Base-by-base conservation (phyloP, 2,329 filamentous ascomycete species). In the Hypoxylon sp. region DNA sequence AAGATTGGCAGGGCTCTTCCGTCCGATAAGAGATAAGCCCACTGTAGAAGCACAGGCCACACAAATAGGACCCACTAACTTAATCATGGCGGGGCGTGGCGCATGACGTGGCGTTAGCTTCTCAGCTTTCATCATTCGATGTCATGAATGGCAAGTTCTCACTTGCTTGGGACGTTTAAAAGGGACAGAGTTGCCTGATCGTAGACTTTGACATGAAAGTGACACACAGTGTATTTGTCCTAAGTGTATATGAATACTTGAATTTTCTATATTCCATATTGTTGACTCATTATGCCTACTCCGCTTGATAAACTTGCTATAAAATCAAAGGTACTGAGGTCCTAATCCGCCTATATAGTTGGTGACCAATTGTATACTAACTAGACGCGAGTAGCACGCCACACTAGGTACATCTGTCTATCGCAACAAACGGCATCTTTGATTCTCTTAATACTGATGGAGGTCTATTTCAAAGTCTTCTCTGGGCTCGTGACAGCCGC, bases 401-500 rank as follows among this genome's bases (percentile, higher is more conserved):
- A 86, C 94, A 61, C 81, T 94, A 65, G 91, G 91, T 93, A 85
- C 63, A 68, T 67, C 33, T 29, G 46, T 31, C 22, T 56, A 46
- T 39, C 61, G 65, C 61, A 63, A 6, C 14, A 35, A 22, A 24
- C 13, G 8, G 46, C 10, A 52, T 33, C 46, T 42, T 22, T 22
- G 56, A 65, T 68, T 67, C 19, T 57, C 26, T 33, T 24, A 58
- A 47, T 72, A 74, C 74, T 76, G 58, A 77, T 74, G 72, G 70
- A 70, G 35, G n/a, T 53, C 75, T 72, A 67, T 46, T 63, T 73
- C 74, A 61, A 82, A 90, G 93, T 90, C 17, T 98, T 98, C 78
- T 90, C 92, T 3, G 93, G 92, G 9, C 86, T 97, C 57, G 87
- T 98, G 13, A 92, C 92, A 5, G 93, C 92, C 1, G 94, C 92